A percentile compares a stretch with the other conserved stretches of the same genome.
These are phyloP conservation scores for Naganishia sp. DNA, from an alignment of 1,284 basidiomycete species.

Conservation along the genomic window DNA sequence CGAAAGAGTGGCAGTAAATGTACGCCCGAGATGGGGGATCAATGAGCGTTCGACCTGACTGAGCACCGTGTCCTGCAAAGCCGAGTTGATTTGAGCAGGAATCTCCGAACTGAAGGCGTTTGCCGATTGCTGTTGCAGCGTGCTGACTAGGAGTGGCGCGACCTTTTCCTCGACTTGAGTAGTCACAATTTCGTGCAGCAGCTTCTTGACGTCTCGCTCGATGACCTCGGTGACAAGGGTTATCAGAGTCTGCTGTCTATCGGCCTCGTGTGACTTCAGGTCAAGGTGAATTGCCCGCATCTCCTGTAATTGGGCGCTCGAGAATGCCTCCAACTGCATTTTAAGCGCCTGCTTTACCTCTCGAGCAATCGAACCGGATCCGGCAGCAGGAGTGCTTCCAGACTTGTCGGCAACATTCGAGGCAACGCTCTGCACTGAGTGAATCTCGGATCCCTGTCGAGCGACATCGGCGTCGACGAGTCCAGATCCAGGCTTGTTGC, in stretches of 20 bases:
- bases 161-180: constrained; percentile 27
- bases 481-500: constrained; percentile 23
- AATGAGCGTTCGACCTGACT: constrained; percentile 29
- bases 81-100: constrained; percentile 19
- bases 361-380: neutral
- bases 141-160: constrained; percentile 1
- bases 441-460: constrained; percentile 7
- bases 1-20: constrained; percentile 30
- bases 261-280: constrained; percentile 12
- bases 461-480: constrained; percentile 15
- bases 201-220: constrained; percentile 19
- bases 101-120: constrained; percentile 16
- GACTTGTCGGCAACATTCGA: neutral
- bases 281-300: constrained; percentile 13
- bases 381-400: neutral
- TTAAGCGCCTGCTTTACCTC: constrained; percentile 5
- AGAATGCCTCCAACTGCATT: constrained; percentile 13
- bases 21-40: constrained; percentile 31
- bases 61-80: constrained; percentile 27
- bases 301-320: constrained; percentile 1
- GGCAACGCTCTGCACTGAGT: neutral
- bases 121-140: constrained; percentile 16
- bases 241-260: constrained; percentile 21
- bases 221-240: constrained; percentile 12
- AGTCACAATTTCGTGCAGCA: constrained; percentile 15